Conservation (phyloP, 2,329 filamentous ascomycete species). For the Pseudogymnoascus sp. region DNA sequence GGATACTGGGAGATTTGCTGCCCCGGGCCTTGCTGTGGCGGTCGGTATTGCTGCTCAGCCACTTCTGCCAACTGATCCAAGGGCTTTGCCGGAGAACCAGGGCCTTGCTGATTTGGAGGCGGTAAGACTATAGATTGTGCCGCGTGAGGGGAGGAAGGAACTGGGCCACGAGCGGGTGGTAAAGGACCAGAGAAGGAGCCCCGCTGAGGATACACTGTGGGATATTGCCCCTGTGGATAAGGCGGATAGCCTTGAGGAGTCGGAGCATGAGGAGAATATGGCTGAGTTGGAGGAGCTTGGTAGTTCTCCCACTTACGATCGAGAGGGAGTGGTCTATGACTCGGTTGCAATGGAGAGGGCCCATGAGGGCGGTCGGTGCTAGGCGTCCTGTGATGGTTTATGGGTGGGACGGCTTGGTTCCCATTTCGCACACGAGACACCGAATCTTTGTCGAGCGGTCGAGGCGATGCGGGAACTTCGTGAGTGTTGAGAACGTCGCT, state of each 20-base stretch:
- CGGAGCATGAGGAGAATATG: constrained; percentile 12
- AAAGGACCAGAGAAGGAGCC: constrained; percentile 22
- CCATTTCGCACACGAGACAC: constrained; percentile 11
- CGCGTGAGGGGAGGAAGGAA: constrained; percentile 26
- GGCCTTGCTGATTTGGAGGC: constrained; percentile 19
- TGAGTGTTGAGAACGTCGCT: constrained; percentile 21
- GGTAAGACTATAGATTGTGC: constrained; percentile 20
- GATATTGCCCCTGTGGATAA: constrained; percentile 12
- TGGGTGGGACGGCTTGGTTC: constrained; percentile 3
- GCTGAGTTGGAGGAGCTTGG: constrained; percentile 14
- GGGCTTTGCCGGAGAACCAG: constrained; percentile 20
- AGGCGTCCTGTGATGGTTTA: constrained; percentile 9
- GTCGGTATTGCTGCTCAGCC: constrained; percentile 24
- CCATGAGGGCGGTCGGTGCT: constrained; percentile 12
- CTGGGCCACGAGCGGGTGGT: constrained; percentile 21
- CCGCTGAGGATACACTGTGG: constrained; percentile 8
- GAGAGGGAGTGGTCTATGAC: constrained; percentile 12
- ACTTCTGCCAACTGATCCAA: constrained; percentile 25
- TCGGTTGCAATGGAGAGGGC: constrained; percentile 22
- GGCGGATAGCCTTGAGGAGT: constrained; percentile 12
- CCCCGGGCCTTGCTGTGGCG: constrained; percentile 21
- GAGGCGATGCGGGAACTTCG: not conserved
- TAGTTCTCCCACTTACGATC: constrained; percentile 24
- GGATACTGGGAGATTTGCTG: constrained; percentile 17
- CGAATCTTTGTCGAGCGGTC: constrained; percentile 3